These are phyloP conservation scores for Hanseniaspora vineae DNA, from an alignment of 805 yeast species.

Conservation along the genomic window DNA sequence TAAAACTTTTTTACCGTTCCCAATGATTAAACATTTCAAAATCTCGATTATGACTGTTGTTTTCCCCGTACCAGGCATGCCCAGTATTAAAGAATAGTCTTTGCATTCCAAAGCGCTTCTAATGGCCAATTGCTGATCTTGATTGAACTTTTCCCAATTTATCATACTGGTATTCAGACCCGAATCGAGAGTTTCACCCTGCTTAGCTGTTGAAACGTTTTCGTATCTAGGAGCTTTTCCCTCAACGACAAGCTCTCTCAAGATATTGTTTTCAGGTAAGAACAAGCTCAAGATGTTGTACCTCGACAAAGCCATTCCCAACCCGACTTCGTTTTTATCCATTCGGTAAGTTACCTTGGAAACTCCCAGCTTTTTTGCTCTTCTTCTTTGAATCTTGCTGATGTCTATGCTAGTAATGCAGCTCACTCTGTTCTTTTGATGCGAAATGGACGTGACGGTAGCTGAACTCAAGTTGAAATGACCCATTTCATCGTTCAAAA, in stretches of 20 bases:
- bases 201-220: not conserved
- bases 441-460: slow-evolving; percentile 31
- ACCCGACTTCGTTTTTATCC: slow-evolving; percentile 68
- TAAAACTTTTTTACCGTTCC: slow-evolving; percentile 51
- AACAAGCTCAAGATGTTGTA: slow-evolving; percentile 64
- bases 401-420: slow-evolving; percentile 19
- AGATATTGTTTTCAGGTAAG: slow-evolving; percentile 12
- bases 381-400: slow-evolving; percentile 8
- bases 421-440: slow-evolving; percentile 41
- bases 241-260: slow-evolving; percentile 1
- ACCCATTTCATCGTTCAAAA: slow-evolving; percentile 70
- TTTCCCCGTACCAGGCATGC: slow-evolving; percentile 98
- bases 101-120: slow-evolving; percentile 47
- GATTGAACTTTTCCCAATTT: slow-evolving; percentile 33
- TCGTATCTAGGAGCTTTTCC: slow-evolving; percentile 1
- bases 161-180: slow-evolving; percentile 3
- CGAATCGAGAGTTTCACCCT: slow-evolving; percentile 2
- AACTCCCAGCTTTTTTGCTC: slow-evolving; percentile 7
- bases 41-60: slow-evolving; percentile 79
- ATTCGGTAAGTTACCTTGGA: slow-evolving; percentile 35
- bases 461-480: slow-evolving; percentile 67
- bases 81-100: slow-evolving; percentile 73
- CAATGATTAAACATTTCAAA: slow-evolving; percentile 42
- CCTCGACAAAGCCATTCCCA: slow-evolving; percentile 64
- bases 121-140: slow-evolving; percentile 62